Evolutionary conservation across 331 rosid species (phyloP).

Genomic region (Saraca asoca): DNA sequence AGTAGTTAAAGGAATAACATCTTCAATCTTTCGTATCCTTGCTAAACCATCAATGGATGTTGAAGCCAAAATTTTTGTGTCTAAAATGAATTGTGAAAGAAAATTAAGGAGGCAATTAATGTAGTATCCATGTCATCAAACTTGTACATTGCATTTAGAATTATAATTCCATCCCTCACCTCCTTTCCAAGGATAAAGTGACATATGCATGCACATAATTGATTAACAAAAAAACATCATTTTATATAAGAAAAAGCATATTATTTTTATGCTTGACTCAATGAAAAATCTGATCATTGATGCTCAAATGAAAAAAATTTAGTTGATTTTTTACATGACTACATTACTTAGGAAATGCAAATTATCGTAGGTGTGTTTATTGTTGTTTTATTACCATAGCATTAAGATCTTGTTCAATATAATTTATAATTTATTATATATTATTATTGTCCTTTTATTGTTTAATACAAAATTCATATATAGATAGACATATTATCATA

Average conservation of each 20-base stretch:
- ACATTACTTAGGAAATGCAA: background rate
- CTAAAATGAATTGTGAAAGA: conserved; percentile 59
- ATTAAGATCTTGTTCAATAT: background rate
- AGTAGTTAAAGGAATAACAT: conserved; percentile 80
- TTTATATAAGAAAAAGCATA: background rate
- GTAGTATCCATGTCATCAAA: conserved; percentile 33
- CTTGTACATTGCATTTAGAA: conserved; percentile 10
- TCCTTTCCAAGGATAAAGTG: background rate
- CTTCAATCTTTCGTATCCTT: conserved; percentile 80
- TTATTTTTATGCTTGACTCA: background rate
- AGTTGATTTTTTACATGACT: background rate
- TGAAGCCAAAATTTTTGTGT: conserved; percentile 83
- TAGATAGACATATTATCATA: conserved; percentile 8
- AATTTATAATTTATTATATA: background rate
- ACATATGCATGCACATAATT: background rate
- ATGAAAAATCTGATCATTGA: background rate
- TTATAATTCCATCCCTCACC: background rate
- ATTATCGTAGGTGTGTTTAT: background rate
- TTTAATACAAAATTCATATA: conserved; percentile 14
- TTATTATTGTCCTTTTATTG: conserved; percentile 17
- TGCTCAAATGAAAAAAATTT: background rate
- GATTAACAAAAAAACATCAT: background rate
- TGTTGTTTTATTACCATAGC: background rate
- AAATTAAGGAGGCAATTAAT: conserved; percentile 8
- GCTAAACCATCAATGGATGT: conserved; percentile 91